These are phyloP conservation scores for Nephelium lappaceum DNA, from an alignment of 345 rosid genomes.

Conservation along the genomic window DNA sequence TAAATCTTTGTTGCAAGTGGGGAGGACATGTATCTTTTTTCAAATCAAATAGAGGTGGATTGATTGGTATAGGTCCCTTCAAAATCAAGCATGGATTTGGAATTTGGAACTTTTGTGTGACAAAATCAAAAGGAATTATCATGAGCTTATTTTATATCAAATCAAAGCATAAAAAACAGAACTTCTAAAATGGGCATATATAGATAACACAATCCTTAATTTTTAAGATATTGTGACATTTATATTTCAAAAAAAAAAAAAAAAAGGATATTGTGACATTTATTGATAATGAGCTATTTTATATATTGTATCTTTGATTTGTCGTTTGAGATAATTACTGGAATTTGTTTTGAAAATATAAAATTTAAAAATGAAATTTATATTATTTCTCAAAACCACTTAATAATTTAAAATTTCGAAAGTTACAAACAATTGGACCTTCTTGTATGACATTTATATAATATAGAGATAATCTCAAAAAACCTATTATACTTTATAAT, in stretches of 20 bases:
- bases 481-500: too few species aligned
- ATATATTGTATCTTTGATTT: too few species aligned
- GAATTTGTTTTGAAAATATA: too few species aligned
- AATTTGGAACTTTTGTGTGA: background rate
- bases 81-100: background rate
- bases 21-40: background rate
- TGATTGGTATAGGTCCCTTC: background rate
- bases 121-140: background rate
- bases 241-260: too few species aligned
- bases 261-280: background rate
- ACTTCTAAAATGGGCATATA: too few species aligned
- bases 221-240: background rate
- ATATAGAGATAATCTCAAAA: too few species aligned
- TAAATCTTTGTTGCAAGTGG: conserved; percentile 10
- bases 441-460: too few species aligned
- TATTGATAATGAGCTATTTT: too few species aligned
- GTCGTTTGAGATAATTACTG: too few species aligned
- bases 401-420: too few species aligned
- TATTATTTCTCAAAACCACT: background rate
- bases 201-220: background rate
- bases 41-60: conserved; percentile 3
- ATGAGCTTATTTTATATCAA: background rate
- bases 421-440: too few species aligned
- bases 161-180: background rate
- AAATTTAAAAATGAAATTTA: too few species aligned